A percentile compares a stretch with the other conserved stretches of the same genome.
Evolutionary conservation across 1,139 yeast genomes (phyloP).

Genomic region (Yamadazyma atlantica): DNA sequence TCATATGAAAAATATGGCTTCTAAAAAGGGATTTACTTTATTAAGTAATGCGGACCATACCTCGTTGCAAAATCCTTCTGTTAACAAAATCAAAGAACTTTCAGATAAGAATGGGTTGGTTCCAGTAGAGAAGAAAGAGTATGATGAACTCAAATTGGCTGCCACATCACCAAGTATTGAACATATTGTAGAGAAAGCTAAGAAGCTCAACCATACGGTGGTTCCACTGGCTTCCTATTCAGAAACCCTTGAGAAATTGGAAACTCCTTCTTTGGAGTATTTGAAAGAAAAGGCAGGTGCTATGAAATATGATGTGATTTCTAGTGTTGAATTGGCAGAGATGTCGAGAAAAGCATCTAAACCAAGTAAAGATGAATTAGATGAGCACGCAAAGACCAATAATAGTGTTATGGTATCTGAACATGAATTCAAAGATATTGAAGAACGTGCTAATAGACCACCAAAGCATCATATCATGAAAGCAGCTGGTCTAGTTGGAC

Average conservation of each 20-base stretch:
- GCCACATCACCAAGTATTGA: constrained; percentile 25
- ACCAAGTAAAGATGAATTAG: constrained; percentile 23
- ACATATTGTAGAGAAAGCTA: constrained; percentile 28
- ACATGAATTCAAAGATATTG: constrained; percentile 13
- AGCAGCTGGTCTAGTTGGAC: constrained; percentile 21
- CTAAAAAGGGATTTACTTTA: constrained; percentile 12
- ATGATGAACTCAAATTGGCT: constrained; percentile 15
- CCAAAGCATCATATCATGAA: constrained; percentile 22
- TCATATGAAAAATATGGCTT: constrained; percentile 17
- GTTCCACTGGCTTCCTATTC: constrained; percentile 10
- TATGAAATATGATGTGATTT: constrained; percentile 5
- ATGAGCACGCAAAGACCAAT: constrained; percentile 15
- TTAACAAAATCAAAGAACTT: constrained; percentile 14
- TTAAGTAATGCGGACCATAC: constrained; percentile 15
- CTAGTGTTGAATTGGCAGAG: constrained; percentile 4
- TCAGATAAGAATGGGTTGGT: constrained; percentile 14
- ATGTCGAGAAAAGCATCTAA: constrained; percentile 11
- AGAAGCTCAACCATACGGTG: constrained; percentile 7
- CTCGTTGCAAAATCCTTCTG: constrained; percentile 16
- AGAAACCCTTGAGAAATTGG: constrained; percentile 11
- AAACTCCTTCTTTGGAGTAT: constrained; percentile 20
- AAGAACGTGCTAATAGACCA: constrained; percentile 23
- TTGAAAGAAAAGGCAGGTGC: constrained; percentile 20
- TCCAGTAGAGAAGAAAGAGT: constrained; percentile 17
- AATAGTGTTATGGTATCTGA: constrained; percentile 11